Evolutionary conservation across 139 green algal species (phyloP).

Genomic region (Coccomyxa sp.): DNA sequence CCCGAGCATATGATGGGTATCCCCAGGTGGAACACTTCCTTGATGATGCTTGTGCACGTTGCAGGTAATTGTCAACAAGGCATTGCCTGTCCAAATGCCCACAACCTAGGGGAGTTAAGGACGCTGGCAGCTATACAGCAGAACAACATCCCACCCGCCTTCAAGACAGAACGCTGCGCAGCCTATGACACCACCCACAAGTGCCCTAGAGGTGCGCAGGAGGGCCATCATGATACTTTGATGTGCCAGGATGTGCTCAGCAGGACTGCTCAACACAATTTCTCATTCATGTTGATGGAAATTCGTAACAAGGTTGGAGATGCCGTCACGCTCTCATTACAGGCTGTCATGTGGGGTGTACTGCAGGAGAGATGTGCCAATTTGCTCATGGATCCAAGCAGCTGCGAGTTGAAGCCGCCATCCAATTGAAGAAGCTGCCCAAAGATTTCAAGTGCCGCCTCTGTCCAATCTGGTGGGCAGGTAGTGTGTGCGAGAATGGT

Average conservation of each 20-base stretch:
- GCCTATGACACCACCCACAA: neutral
- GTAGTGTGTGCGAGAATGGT: neutral
- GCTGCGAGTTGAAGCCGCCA: neutral
- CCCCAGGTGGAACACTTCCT: neutral
- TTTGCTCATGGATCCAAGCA: neutral
- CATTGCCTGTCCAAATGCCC: neutral
- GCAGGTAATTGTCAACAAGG: neutral
- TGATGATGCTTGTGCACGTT: neutral
- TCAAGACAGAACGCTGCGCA: neutral
- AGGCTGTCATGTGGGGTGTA: too few relatives aligned
- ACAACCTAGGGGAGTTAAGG: neutral
- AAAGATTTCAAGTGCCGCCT: neutral
- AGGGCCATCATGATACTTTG: neutral
- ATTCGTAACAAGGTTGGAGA: too few relatives aligned
- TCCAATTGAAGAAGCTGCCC: neutral
- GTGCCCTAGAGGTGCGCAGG: neutral
- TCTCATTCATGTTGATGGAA: too few relatives aligned
- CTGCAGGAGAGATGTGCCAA: neutral
- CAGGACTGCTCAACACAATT: too few relatives aligned
- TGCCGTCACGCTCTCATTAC: too few relatives aligned
- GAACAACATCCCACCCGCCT: neutral
- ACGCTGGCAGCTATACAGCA: neutral
- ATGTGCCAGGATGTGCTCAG: too few relatives aligned
- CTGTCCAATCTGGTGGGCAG: neutral
- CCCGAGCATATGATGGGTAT: neutral